Conservation (phyloP, 495 filamentous ascomycete species). For the Daldinia caldariorum region DNA sequence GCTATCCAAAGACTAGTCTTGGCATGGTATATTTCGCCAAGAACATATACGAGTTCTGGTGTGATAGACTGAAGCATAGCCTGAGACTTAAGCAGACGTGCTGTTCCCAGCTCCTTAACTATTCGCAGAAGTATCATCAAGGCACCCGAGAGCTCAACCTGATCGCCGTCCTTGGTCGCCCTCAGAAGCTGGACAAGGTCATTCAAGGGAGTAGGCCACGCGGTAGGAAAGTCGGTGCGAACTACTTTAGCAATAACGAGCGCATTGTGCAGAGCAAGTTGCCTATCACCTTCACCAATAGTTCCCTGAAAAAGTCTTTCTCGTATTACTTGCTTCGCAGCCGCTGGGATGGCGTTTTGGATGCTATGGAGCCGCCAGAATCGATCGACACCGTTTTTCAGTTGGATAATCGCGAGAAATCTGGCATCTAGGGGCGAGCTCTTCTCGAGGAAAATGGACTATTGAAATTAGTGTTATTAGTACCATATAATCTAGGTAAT, state of each 20-base stretch:
- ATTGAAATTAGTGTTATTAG: constrained; percentile 30
- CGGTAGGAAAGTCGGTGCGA: constrained; percentile 84
- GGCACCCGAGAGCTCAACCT: constrained; percentile 69
- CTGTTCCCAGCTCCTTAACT: constrained; percentile 88
- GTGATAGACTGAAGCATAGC: constrained; percentile 76
- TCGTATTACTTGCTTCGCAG: constrained; percentile 80
- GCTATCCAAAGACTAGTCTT: constrained; percentile 76
- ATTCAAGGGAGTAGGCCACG: constrained; percentile 75
- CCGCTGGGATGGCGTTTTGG: constrained; percentile 72
- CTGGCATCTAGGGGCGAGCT: constrained; percentile 77
- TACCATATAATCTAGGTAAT: background rate
- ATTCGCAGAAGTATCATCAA: constrained; percentile 83
- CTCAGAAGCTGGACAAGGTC: constrained; percentile 70
- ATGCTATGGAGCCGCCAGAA: constrained; percentile 82
- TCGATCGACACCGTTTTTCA: constrained; percentile 95
- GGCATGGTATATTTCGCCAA: constrained; percentile 79
- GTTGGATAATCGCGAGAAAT: constrained; percentile 88
- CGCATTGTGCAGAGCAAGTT: constrained; percentile 85
- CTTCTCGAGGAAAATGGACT: constrained; percentile 83
- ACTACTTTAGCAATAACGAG: constrained; percentile 87
- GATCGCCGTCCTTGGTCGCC: constrained; percentile 54
- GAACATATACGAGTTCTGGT: constrained; percentile 79
- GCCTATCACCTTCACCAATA: constrained; percentile 74
- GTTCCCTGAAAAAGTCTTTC: constrained; percentile 75
- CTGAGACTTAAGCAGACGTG: constrained; percentile 74